Evolutionary conservation across 2,329 filamentous ascomycete species (phyloP), one percentile per base, ranked within the genome.

Genomic region (Exutisphaerella laricina): DNA sequence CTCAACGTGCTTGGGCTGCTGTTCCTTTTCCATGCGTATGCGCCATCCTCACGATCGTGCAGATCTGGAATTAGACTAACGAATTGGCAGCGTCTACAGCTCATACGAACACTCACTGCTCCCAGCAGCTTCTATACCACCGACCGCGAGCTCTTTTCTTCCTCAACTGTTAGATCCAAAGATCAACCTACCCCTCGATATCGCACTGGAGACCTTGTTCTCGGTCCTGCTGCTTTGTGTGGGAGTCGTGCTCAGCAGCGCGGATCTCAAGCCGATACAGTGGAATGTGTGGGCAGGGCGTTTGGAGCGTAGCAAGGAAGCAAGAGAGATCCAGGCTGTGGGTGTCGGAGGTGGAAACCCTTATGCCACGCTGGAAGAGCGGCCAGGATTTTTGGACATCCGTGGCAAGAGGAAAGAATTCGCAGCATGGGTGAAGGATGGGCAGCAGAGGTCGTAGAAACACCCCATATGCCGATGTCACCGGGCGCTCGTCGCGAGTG

Each of bases 51-150:
- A 22, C 26, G 25, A 29, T 9, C 16, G 20, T 9, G 5, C 26
- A 33, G 28, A 21, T 37, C 29, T 46, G 58, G 4, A 35, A 14
- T 36, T 17, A 41, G 39, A 41, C 55, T 62, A 46, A 62, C 28
- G 30, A 33, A 41, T 8, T 14, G n/a, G 23, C 62, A 98, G 92
- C 51, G 94, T 89, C 69, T 98, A 97, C 69, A 98, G 92, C 39
- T 88, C 89, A 34, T 85, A 95, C 67, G 92, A 98, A 70, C 86
- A 95, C 69, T 84, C 87, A 5, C 74, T 81, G 16, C 77, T 94
- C 37, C 70, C 73, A 38, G 71, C 72, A 23, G 65, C 72, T 40
- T 64, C 73, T 3, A 65, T 39, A 59, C 66, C 44, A 51, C 63
- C 51, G 45, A 64, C 41, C 48, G 46, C 50, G n/a, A 53, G 45